Conservation (phyloP, 148 eudicot genomes). For the Polygonum maritimum region DNA sequence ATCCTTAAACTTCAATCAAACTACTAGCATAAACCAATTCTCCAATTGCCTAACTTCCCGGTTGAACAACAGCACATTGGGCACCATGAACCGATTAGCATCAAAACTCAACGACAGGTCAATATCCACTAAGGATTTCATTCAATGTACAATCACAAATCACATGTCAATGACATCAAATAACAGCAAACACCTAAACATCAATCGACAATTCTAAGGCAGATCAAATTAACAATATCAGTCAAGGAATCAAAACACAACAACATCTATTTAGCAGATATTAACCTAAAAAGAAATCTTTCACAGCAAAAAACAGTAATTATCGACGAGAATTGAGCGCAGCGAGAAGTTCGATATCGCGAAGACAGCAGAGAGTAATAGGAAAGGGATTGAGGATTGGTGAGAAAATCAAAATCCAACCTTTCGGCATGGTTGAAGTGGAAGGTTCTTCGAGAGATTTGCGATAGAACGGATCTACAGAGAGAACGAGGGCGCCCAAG, state of each 20-base stretch:
- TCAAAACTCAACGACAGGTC: neutral
- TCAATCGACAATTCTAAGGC: neutral
- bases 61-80: neutral
- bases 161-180: neutral
- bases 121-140: neutral
- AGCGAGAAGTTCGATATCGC: neutral
- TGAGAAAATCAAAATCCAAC: neutral
- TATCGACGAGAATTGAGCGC: neutral
- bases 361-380: neutral
- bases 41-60: neutral
- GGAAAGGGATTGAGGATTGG: neutral
- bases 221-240: neutral
- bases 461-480: neutral
- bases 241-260: neutral
- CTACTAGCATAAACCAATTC: neutral
- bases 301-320: neutral
- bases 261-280: neutral
- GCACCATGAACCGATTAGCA: neutral
- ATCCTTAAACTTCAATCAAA: neutral
- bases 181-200: neutral
- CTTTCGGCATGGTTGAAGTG: constrained; percentile 6
- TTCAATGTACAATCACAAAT: neutral
- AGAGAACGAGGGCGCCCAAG: neutral
- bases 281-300: neutral
- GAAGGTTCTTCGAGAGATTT: neutral